A percentile compares a stretch with the other conserved stretches of the same genome.
phyloP scores from a whole-genome alignment of 306 rosid species.

The Citrullus amarus region DNA sequence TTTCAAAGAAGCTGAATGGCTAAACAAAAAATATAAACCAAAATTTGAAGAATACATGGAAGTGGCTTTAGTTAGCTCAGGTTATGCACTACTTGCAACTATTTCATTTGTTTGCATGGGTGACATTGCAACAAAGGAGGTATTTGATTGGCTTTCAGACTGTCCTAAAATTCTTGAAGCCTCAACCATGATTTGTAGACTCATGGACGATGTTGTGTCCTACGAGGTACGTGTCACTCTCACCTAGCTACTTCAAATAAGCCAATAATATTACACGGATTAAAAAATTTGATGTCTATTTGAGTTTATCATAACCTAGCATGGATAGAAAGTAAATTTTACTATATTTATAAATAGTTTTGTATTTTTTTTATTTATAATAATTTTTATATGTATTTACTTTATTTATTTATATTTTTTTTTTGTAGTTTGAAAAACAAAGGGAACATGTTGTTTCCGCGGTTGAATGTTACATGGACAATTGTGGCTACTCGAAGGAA shows the following conservation, averaged over 20 bases:
- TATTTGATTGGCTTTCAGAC: constrained; percentile 4
- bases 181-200: neutral
- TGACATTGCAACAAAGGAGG: constrained; percentile 6
- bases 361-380: no score
- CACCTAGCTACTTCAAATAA: neutral
- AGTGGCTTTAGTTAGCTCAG: neutral
- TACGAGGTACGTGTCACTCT: neutral
- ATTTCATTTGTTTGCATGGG: constrained; percentile 10
- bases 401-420: neutral
- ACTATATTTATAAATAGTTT: no score
- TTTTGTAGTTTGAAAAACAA: neutral
- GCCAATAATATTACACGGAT: neutral
- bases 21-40: constrained; percentile 16
- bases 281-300: no score
- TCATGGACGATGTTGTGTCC: constrained; percentile 13
- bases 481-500: no score
- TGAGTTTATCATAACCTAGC: no score
- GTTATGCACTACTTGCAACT: neutral
- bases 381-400: no score
- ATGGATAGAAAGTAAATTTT: no score
- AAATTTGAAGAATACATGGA: constrained; percentile 23
- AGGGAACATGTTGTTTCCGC: neutral
- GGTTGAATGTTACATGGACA: neutral
- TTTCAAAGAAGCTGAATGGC: constrained; percentile 34
- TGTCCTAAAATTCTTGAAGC: constrained; percentile 9